phyloP scores from a whole-genome alignment of 331 rosid genomes.

The Rhamnella rubrinervis region DNA sequence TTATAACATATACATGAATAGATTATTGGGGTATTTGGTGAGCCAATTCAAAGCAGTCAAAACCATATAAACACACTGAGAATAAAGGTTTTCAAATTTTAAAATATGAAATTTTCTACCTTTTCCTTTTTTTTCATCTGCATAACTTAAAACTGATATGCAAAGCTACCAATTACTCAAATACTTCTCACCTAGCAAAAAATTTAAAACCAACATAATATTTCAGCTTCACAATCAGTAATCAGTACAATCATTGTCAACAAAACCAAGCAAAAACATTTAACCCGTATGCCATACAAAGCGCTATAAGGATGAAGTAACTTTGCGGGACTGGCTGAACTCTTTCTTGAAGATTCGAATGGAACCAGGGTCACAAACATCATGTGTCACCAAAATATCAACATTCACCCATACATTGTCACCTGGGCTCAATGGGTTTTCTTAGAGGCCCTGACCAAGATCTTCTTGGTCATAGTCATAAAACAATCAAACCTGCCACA shows the following conservation, averaged over 20 bases:
- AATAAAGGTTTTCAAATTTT: background rate
- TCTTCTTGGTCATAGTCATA: constrained; percentile 97
- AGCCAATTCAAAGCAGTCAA: no score
- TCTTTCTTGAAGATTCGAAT: constrained; percentile 87
- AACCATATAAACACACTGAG: background rate
- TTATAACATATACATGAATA: background rate
- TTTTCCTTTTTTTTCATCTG: no score
- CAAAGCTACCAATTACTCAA: background rate
- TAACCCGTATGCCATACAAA: background rate
- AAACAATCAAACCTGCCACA: constrained; percentile 15
- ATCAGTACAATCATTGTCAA: background rate
- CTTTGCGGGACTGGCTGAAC: constrained; percentile 88
- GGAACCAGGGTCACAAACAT: constrained; percentile 91
- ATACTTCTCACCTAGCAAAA: background rate
- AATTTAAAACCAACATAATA: background rate
- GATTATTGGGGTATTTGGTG: background rate
- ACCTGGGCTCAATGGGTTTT: constrained; percentile 72
- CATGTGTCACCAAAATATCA: constrained; percentile 92
- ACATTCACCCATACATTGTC: constrained; percentile 87
- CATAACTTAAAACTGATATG: background rate
- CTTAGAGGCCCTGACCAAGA: constrained; percentile 79
- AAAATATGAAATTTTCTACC: background rate
- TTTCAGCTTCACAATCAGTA: constrained; percentile 3
- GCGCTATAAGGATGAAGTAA: constrained; percentile 25
- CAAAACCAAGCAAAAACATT: background rate